Evolutionary conservation across 1,284 basidiomycete genomes (phyloP).

Genomic region (Bothia castanella): DNA sequence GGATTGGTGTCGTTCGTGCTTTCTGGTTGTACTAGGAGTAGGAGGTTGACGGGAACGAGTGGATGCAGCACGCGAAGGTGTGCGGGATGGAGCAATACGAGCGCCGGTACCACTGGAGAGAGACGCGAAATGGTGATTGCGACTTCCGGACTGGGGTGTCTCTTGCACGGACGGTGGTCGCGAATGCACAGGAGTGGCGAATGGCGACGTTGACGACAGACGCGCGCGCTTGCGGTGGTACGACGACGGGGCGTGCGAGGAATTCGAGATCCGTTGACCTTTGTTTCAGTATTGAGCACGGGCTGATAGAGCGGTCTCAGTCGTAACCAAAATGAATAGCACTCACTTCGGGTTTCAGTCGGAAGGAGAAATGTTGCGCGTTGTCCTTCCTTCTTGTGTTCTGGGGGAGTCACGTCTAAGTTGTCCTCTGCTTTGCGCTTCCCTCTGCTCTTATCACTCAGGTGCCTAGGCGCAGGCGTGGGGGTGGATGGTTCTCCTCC

Average conservation of each 20-base stretch:
- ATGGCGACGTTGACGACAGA: slow-evolving; percentile 47
- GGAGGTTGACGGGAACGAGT: slow-evolving; percentile 35
- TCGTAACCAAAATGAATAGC: slow-evolving; percentile 18
- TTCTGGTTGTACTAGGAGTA: slow-evolving; percentile 25
- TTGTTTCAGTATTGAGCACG: slow-evolving; percentile 24
- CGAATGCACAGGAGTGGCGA: slow-evolving; percentile 32
- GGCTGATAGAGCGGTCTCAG: slow-evolving; percentile 20
- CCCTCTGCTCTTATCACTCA: slow-evolving; percentile 40
- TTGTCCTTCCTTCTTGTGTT: slow-evolving; percentile 39
- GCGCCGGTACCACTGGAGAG: slow-evolving; percentile 52
- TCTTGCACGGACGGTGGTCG: slow-evolving; percentile 35
- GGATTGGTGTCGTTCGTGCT: slow-evolving; percentile 44
- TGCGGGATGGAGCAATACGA: slow-evolving; percentile 33
- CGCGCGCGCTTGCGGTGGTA: slow-evolving; percentile 66
- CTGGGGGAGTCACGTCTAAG: slow-evolving; percentile 46
- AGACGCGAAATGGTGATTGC: slow-evolving; percentile 43
- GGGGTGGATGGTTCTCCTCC: slow-evolving; percentile 33
- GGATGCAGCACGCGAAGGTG: slow-evolving; percentile 39
- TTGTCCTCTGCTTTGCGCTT: slow-evolving; percentile 52
- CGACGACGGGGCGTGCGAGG: slow-evolving; percentile 59
- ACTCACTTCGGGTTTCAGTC: slow-evolving; percentile 47
- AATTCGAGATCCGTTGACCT: slow-evolving; percentile 36
- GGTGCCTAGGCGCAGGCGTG: slow-evolving; percentile 32
- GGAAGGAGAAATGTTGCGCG: slow-evolving; percentile 40
- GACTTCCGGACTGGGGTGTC: slow-evolving; percentile 28